phyloP scores from a whole-genome alignment of 106 monocot genomes.

The Dendrobium officinale region DNA sequence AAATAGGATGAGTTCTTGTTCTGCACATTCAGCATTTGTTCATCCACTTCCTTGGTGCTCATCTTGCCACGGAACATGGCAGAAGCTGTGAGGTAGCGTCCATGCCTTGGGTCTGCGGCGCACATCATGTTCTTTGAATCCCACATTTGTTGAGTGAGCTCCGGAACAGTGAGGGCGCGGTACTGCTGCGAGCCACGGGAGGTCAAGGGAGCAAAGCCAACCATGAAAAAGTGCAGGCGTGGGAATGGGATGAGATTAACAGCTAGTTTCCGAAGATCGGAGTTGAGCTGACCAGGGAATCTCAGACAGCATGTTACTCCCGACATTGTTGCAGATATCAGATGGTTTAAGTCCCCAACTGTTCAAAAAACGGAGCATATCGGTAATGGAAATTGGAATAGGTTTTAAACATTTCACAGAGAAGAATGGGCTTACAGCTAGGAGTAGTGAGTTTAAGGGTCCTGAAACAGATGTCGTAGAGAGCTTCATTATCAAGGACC shows the following conservation, averaged over 20 bases:
- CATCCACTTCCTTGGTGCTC: conserved; percentile 43
- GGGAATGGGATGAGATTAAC: conserved; percentile 71
- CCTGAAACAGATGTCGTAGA: conserved; percentile 34
- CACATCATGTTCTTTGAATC: conserved; percentile 81
- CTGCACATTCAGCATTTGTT: conserved; percentile 35
- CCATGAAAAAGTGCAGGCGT: conserved; percentile 69
- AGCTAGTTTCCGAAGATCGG: conserved; percentile 54
- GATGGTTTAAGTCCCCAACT: conserved; percentile 39
- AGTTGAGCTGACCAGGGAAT: conserved; percentile 73
- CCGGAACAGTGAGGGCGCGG: conserved; percentile 52
- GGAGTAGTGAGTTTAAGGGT: conserved; percentile 35
- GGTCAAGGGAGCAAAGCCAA: conserved; percentile 61
- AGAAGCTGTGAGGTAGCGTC: conserved; percentile 56
- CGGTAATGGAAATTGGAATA: not conserved
- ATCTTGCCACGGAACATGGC: conserved; percentile 62
- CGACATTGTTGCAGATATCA: conserved; percentile 31
- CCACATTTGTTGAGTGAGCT: conserved; percentile 70
- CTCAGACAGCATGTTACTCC: conserved; percentile 44
- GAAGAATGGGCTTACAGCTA: conserved; percentile 18
- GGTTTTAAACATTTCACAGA: not conserved
- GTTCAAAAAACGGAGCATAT: not conserved
- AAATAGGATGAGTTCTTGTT: conserved; percentile 38
- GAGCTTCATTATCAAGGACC: conserved; percentile 33
- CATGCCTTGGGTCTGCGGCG: conserved; percentile 59
- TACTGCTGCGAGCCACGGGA: conserved; percentile 65